These are phyloP conservation scores for Phialophora verrucosa DNA, from an alignment of 2,329 filamentous ascomycete genomes.

Conservation along the genomic window DNA sequence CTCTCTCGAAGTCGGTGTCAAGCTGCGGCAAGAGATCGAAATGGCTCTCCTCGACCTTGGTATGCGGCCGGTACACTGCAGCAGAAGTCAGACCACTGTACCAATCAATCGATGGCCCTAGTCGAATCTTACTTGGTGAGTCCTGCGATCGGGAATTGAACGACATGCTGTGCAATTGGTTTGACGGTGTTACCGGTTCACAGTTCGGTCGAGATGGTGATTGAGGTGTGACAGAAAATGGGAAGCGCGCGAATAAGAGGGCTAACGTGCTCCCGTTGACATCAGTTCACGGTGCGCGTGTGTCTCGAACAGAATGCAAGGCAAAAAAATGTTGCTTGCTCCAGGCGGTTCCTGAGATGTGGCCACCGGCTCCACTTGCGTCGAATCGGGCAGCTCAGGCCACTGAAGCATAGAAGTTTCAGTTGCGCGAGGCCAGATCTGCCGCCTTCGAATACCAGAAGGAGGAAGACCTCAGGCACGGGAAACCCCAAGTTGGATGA, in stretches of 20 bases:
- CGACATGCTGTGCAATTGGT: constrained; percentile 6
- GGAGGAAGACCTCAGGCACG: constrained; percentile 28
- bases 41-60: constrained; percentile 24
- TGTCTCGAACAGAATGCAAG: constrained; percentile 38
- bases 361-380: constrained; percentile 24
- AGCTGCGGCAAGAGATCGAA: constrained; percentile 29
- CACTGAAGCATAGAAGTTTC: constrained; percentile 22
- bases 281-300: constrained; percentile 23
- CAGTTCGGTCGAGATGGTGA: constrained; percentile 1
- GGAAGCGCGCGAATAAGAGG: constrained; percentile 16
- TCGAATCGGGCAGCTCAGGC: constrained; percentile 22
- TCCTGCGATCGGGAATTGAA: not conserved
- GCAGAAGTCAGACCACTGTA: constrained; percentile 6
- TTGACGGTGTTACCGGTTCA: not conserved
- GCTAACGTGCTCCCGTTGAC: constrained; percentile 19
- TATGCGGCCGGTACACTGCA: constrained; percentile 15
- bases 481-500: constrained; percentile 23
- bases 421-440: constrained; percentile 23
- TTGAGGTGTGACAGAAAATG: constrained; percentile 11
- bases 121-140: not conserved
- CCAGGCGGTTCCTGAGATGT: constrained; percentile 29
- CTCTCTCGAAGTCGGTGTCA: constrained; percentile 28
- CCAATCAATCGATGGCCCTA: not conserved
- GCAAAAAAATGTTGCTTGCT: constrained; percentile 32
- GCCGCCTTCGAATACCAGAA: constrained; percentile 32